phyloP scores from a whole-genome alignment of 2,329 filamentous ascomycete genomes.

The Alternaria gaisen region DNA sequence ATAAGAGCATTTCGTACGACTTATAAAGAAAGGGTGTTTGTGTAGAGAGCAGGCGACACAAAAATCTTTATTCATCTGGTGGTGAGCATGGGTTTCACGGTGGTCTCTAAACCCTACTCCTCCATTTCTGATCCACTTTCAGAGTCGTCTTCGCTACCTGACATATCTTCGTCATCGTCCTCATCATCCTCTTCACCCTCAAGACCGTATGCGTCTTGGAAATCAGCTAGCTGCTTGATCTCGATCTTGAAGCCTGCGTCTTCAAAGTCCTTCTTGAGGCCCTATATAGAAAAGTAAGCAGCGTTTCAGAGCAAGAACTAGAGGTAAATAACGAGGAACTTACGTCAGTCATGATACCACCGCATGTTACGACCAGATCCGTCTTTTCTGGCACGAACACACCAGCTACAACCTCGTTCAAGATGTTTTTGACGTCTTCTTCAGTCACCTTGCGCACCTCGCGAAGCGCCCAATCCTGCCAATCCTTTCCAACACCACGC shows the following conservation, averaged over 20 bases:
- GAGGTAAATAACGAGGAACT: constrained; percentile 45
- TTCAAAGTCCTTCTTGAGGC: constrained; percentile 77
- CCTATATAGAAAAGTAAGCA: constrained; percentile 57
- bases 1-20: background rate
- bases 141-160: constrained; percentile 53
- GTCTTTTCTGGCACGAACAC: constrained; percentile 82
- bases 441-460: constrained; percentile 78
- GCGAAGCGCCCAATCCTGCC: constrained; percentile 78
- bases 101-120: constrained; percentile 16
- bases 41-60: background rate
- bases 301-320: constrained; percentile 2
- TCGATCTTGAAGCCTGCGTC: constrained; percentile 80
- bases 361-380: constrained; percentile 89
- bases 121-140: constrained; percentile 43
- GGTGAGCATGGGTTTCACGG: background rate
- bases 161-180: constrained; percentile 64
- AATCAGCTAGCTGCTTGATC: constrained; percentile 76
- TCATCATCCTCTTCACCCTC: constrained; percentile 67
- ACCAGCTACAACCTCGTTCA: constrained; percentile 78
- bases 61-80: background rate
- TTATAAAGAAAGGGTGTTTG: background rate
- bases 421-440: constrained; percentile 77
- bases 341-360: constrained; percentile 84
- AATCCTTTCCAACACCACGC: constrained; percentile 76
- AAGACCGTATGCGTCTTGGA: constrained; percentile 90